Percentiles rank a stretch among this genome's conserved stretches.
phyloP scores from a whole-genome alignment of 2,329 filamentous ascomycete species.

The Fusarium avenaceum region DNA sequence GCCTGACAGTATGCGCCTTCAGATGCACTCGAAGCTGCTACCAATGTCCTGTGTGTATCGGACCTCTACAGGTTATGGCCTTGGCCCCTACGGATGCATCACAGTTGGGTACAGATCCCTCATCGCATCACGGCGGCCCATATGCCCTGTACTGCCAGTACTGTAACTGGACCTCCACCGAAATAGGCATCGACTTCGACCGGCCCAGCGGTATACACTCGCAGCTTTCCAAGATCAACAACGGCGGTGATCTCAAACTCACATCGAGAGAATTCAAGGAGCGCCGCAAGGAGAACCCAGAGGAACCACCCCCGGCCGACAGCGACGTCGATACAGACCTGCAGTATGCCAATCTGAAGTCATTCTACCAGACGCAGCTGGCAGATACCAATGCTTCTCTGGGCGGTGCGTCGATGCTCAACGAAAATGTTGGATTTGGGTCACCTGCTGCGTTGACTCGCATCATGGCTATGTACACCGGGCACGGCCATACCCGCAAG shows the following conservation, averaged over 20 bases:
- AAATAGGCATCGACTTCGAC: slow-evolving; percentile 91
- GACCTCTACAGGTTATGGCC: slow-evolving; percentile 81
- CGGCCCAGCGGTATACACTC: slow-evolving; percentile 87
- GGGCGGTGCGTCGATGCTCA: slow-evolving; percentile 58
- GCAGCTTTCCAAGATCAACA: slow-evolving; percentile 80
- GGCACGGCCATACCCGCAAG: slow-evolving; percentile 73
- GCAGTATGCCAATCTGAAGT: slow-evolving; percentile 79
- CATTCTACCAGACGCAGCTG: slow-evolving; percentile 87
- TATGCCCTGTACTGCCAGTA: slow-evolving; percentile 89
- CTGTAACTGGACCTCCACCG: slow-evolving; percentile 92
- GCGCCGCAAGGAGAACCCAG: slow-evolving; percentile 62
- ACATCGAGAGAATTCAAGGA: slow-evolving; percentile 66
- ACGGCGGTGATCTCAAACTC: slow-evolving; percentile 67
- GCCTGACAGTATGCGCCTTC: slow-evolving; percentile 34
- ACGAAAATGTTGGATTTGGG: slow-evolving; percentile 66
- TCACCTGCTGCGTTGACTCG: slow-evolving; percentile 87
- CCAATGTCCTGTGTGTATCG: slow-evolving; percentile 90
- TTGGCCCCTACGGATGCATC: slow-evolving; percentile 69
- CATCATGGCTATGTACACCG: slow-evolving; percentile 92
- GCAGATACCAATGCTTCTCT: slow-evolving; percentile 70
- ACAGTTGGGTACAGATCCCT: slow-evolving; percentile 59
- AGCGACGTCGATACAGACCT: slow-evolving; percentile 72
- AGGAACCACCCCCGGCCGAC: slow-evolving; percentile 56
- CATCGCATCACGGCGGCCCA: slow-evolving; percentile 60
- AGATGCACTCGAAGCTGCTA: slow-evolving; percentile 96